Evolutionary conservation across 2,329 filamentous ascomycete genomes (phyloP), one percentile per base, ranked within the genome.

Genomic region (Kalaharituber pfeilii): DNA sequence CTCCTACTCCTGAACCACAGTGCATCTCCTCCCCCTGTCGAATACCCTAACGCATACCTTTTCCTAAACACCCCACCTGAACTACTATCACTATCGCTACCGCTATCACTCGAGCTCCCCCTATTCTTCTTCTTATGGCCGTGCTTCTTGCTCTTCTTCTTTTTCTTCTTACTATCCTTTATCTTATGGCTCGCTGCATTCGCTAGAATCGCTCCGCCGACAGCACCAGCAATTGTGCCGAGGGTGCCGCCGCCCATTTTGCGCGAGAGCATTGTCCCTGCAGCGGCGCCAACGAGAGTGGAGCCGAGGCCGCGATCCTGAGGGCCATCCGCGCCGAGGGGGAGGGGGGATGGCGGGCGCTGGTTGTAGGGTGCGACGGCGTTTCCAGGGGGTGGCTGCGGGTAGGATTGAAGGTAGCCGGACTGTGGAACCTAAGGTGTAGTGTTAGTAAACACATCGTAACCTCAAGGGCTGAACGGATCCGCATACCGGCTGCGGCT

Each of bases 261-360:
- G 65, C 77, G 72, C 0, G 74, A 75, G 0, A 75, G 69, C 62
- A 71, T 77, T 6, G 72, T 75, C n/a, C 73, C 76, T 1, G 69
- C 74, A 18, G 71, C 74, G 52, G 74, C 73, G 22, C 75, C 76
- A 1, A 75, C 60, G 25, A 79, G 62, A 2, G 75, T 72, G 1
- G 75, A 73, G 3, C 74, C 75, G 18, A 79, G 69, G 29, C 76
- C 76, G 49, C 75, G 73, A n/a, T 79, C 76, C 42, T 47, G 42
- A 13, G 42, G 42, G 22, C 42, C 42, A 20, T 22, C 42, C 13
- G 13, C 24, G 5, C 42, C 42, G 22, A 22, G 42, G 18, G 42
- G 42, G 13, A 39, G 33, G 13, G 33, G 33, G 3, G 33, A 39
- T 39, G 33, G 13, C 15, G 33, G 33, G 33, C 33, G 33, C 13